Base-by-base conservation (phyloP, 306 rosid genomes). In the Begonia fuchsioides region DNA sequence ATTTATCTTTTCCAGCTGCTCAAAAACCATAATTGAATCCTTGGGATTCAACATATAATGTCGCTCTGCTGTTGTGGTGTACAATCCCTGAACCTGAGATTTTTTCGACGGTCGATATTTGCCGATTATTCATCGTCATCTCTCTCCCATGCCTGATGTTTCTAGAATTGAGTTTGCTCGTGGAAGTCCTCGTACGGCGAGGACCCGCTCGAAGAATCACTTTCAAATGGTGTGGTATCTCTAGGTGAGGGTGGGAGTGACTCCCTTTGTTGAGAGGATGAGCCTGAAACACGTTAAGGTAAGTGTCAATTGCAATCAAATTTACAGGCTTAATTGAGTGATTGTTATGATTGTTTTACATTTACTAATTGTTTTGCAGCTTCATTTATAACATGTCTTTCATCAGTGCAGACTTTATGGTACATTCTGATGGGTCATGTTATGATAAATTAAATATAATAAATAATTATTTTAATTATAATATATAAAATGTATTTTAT, bases 161-260 rank as follows among this genome's bases (percentile, higher is more conserved):
- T 26, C 32, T 53, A 51, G 18, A 43, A 44, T 11, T 52, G 38
- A 16, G 58, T 63, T 69, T 72, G 78, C 52, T 84, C 97, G 15
- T 74, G 72, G 60, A 84, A 84, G 66, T 90, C 98, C 65, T 85
- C 98, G 6, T 75, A 82, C 43, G 98, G 86, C 10, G 92, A 88
- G 62, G 95, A 75, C 52, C 80, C 98, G 16, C 93, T 77, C 1
- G 98, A 85, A 57, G 93, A 79, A 60, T 92, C 96, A 51, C 93
- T 92, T 58, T 79, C 86, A 47, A 71, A 80, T 55, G 92, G 71
- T 49, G 84, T 79, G 55, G 81, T 64, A 50, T 77, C 96, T 71
- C 86, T 80, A 0, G 98, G 94, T 12, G 98, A 82, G 9, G 93
- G 73, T 19, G 96, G 94, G 35, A 77, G 70, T 0, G 94, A 90